Evolutionary conservation across 805 yeast genomes (phyloP), one percentile per base, ranked within the genome.

Genomic region (Zygotorulaspora danielsina): DNA sequence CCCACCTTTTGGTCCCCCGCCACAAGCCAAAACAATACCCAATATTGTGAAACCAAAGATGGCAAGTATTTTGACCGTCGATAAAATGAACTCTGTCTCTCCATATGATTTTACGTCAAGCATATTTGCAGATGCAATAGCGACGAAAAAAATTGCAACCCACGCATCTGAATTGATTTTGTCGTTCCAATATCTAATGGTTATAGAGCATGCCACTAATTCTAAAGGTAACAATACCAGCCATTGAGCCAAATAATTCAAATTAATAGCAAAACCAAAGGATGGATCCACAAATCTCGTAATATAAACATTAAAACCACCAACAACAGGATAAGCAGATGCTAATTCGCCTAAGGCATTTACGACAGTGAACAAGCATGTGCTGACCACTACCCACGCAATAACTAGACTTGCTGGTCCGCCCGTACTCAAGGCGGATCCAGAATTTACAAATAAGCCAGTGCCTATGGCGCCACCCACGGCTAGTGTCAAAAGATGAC

Each of bases 401-500:
- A 79, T 73, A 36, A 80, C 67, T 24, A 80, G 57, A 22, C 81
- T 73, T 2, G 78, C 84, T 4, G 84, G 82, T 29, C 87, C 87
- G 53, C 82, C 82, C 13, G 71, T 67, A 24, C 57, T 56, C 44
- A 81, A 64, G 1, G 83, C 76, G 30, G 71, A 61, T 38, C 84
- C 85, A 2, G 82, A 72, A 42, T 84, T 84, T 38, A 80, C 74
- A 46, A 81, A 78, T 40, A 80, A 62, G 55, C 87, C 85, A 0
- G 84, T 78, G 43, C 85, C 85, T 26, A 80, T 75, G 29, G 80
- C 71, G 32, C 83, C 79, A 27, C 84, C 84, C 32, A 81, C 75
- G 24, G 85, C 78, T 45, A 81, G 73, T 75, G 81, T 78, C 48
- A 78, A 78, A 51, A 80, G 57, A 51, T 79, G 84, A 20, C 38